Conservation (phyloP, 805 yeast species). For the Myxozyma mucilagina region DNA sequence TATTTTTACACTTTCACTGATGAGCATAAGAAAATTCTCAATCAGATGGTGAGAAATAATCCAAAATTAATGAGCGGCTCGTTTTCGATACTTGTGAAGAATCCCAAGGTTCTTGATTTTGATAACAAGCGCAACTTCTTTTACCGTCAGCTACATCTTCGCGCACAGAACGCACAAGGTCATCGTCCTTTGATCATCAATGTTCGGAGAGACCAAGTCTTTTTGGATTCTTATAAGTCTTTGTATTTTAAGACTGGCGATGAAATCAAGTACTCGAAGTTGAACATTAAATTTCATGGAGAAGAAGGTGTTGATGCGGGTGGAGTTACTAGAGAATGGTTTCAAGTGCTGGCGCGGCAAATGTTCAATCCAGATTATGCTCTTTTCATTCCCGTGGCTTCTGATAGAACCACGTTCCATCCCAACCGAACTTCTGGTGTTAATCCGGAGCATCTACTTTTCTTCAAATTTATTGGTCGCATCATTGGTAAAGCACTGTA, state of each 20-base stretch:
- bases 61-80: conserved; percentile 96
- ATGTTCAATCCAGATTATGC: conserved; percentile 97
- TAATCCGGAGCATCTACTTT: conserved; percentile 88
- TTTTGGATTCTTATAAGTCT: conserved; percentile 83
- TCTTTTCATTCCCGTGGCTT: conserved; percentile 82
- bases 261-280: conserved; percentile 67
- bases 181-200: conserved; percentile 57
- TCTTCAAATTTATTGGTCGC: conserved; percentile 91
- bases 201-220: conserved; percentile 86
- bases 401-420: conserved; percentile 91
- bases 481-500: conserved; percentile 91
- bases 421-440: conserved; percentile 91
- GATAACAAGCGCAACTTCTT: conserved; percentile 90
- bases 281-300: conserved; percentile 83
- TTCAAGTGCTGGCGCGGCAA: conserved; percentile 86
- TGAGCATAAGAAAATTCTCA: conserved; percentile 80
- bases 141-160: conserved; percentile 65
- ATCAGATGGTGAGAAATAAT: conserved; percentile 86
- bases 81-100: conserved; percentile 81
- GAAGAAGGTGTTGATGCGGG: conserved; percentile 99
- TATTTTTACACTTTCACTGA: conserved; percentile 85
- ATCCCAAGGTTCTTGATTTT: conserved; percentile 87
- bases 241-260: conserved; percentile 75
- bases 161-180: conserved; percentile 39
- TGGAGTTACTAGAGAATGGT: conserved; percentile 97